phyloP scores from a whole-genome alignment of 2,329 filamentous ascomycete genomes.

The Diplocarpon mali region DNA sequence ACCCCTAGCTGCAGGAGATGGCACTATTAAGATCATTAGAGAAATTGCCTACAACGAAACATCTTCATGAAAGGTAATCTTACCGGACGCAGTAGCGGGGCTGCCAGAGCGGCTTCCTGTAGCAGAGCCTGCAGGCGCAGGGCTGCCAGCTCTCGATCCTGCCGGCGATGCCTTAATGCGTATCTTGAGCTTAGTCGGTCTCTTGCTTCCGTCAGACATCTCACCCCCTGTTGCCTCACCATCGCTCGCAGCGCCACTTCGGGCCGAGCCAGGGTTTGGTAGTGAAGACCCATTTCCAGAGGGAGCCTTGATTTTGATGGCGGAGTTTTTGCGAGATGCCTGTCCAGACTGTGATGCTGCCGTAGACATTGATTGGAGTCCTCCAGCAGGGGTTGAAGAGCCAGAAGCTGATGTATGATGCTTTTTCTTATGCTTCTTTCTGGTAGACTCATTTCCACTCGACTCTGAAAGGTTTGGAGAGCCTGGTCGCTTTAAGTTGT shows the following conservation, averaged over 20 bases:
- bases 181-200: constrained; percentile 47
- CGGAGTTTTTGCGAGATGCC: constrained; percentile 23
- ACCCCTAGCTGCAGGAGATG: not conserved
- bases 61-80: not conserved
- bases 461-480: constrained; percentile 80
- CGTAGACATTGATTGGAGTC: constrained; percentile 24
- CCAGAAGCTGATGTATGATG: constrained; percentile 41
- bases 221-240: constrained; percentile 61
- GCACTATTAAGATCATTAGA: not conserved
- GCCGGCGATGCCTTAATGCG: constrained; percentile 36
- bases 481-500: constrained; percentile 65
- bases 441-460: constrained; percentile 79
- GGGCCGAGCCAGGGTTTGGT: constrained; percentile 29
- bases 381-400: constrained; percentile 43
- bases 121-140: constrained; percentile 27
- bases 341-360: constrained; percentile 15
- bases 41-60: not conserved
- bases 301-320: constrained; percentile 18
- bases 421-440: constrained; percentile 69
- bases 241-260: constrained; percentile 51
- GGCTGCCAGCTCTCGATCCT: constrained; percentile 52
- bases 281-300: constrained; percentile 20
- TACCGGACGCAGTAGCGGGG: constrained; percentile 14
- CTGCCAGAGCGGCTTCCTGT: constrained; percentile 25
- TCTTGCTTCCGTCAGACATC: constrained; percentile 51